phyloP scores from a whole-genome alignment of 495 filamentous ascomycete genomes.

The Penicillium angulare region DNA sequence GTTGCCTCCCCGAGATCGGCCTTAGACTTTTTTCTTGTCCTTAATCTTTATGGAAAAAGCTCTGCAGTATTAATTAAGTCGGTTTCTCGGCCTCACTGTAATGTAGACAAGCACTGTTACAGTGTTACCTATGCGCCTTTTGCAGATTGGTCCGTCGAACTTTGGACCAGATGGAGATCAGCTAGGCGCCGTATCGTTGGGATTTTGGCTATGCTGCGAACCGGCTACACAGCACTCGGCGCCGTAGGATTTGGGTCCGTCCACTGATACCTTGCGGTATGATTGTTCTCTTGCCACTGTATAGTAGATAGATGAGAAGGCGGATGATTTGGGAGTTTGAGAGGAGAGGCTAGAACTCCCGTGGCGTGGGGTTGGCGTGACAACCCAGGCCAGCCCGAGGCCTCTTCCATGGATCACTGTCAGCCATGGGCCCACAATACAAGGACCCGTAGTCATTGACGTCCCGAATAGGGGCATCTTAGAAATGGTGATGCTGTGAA shows the following conservation, averaged over 20 bases:
- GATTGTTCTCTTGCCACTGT: too few relatives aligned
- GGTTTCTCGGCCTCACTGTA: too few relatives aligned
- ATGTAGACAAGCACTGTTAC: too few relatives aligned
- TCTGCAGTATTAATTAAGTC: too few relatives aligned
- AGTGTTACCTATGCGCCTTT: too few relatives aligned
- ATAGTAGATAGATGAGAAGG: too few relatives aligned
- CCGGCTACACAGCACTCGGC: conserved; percentile 11
- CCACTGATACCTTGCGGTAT: too few relatives aligned
- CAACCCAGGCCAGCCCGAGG: background rate
- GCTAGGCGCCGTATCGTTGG: background rate
- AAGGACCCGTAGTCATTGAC: background rate
- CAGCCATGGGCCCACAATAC: conserved; percentile 1
- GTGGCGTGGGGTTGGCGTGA: conserved; percentile 7
- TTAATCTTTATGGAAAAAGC: background rate
- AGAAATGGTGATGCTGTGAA: background rate
- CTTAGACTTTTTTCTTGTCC: background rate
- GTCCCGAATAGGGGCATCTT: background rate
- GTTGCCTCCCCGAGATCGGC: background rate
- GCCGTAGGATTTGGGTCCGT: too few relatives aligned
- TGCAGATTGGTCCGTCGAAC: background rate
- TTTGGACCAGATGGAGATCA: background rate
- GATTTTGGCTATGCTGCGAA: background rate
- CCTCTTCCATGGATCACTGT: conserved; percentile 1
- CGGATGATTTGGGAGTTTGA: too few relatives aligned
- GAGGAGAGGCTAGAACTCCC: background rate